Evolutionary conservation across 768 basidiomycete species (phyloP).

Genomic region (Tylopilus vinaceipallidus): DNA sequence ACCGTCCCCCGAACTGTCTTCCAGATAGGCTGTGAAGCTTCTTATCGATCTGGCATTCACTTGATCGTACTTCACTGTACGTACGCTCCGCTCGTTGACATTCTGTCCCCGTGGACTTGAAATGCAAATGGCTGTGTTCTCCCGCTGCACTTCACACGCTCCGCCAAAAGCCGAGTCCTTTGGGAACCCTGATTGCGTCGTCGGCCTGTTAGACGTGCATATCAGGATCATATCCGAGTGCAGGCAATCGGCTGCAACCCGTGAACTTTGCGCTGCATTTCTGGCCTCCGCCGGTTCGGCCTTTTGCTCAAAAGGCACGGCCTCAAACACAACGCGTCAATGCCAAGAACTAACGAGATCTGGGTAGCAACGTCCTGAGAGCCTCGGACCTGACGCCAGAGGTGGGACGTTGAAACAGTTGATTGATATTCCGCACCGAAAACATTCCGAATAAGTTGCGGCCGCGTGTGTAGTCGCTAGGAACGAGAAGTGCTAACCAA

Average conservation of each 20-base stretch:
- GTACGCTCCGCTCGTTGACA: not conserved
- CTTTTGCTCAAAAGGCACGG: conserved; percentile 11
- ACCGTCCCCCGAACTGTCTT: not conserved
- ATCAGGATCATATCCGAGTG: too few species aligned
- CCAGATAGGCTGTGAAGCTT: conserved; percentile 1
- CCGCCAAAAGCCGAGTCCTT: conserved; percentile 4
- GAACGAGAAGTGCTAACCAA: too few species aligned
- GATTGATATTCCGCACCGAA: not conserved
- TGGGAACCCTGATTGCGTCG: not conserved
- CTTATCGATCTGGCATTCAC: conserved; percentile 8
- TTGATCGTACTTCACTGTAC: conserved; percentile 1
- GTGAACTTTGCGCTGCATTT: not conserved
- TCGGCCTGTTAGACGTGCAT: not conserved
- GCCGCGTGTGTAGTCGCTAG: not conserved
- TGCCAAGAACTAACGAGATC: conserved; percentile 13
- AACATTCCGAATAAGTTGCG: not conserved
- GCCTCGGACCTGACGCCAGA: conserved; percentile 3
- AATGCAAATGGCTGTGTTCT: conserved; percentile 11
- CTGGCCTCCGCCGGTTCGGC: conserved; percentile 17
- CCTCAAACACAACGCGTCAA: not conserved
- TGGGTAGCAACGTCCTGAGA: not conserved
- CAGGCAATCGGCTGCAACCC: too few species aligned
- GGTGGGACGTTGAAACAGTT: not conserved
- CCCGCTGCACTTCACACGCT: conserved; percentile 12
- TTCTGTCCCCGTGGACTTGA: conserved; percentile 11